Conservation (phyloP, 345 rosid genomes). For the Citrus sp. region DNA sequence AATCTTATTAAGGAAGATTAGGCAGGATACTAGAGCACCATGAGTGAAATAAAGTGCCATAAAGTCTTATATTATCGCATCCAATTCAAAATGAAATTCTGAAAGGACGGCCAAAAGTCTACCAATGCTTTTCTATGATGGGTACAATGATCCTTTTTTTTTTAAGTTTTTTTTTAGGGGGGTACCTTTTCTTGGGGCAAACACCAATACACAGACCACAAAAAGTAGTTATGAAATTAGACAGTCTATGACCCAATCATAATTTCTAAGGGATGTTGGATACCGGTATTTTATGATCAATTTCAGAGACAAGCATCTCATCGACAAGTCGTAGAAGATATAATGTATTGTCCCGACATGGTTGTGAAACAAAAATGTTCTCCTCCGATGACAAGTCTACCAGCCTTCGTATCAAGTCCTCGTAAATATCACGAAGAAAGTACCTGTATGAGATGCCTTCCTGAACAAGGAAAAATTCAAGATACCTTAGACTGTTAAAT, state of each 20-base stretch:
- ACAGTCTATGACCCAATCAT: neutral
- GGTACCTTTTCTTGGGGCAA: neutral
- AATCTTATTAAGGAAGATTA: neutral
- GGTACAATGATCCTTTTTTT: neutral
- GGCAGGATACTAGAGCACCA: neutral
- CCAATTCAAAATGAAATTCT: neutral
- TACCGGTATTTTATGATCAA: conserved; percentile 79
- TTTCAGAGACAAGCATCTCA: conserved; percentile 85
- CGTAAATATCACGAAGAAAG: conserved; percentile 76
- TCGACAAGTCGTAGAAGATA: conserved; percentile 75
- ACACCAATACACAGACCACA: neutral
- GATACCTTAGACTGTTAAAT: neutral
- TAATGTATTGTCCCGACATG: conserved; percentile 89
- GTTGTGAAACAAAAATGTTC: conserved; percentile 79
- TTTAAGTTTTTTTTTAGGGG: no score
- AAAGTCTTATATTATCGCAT: neutral
- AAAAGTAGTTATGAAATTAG: neutral
- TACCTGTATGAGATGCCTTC: conserved; percentile 47
- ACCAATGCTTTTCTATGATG: neutral
- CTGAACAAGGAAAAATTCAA: conserved; percentile 38
- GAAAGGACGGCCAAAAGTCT: neutral
- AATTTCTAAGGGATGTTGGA: neutral
- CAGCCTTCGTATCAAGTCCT: conserved; percentile 67
- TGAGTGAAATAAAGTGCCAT: no score
- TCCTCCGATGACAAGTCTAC: conserved; percentile 71